These are phyloP conservation scores for Asterophora parasitica DNA, from an alignment of 768 basidiomycete genomes.

Conservation along the genomic window DNA sequence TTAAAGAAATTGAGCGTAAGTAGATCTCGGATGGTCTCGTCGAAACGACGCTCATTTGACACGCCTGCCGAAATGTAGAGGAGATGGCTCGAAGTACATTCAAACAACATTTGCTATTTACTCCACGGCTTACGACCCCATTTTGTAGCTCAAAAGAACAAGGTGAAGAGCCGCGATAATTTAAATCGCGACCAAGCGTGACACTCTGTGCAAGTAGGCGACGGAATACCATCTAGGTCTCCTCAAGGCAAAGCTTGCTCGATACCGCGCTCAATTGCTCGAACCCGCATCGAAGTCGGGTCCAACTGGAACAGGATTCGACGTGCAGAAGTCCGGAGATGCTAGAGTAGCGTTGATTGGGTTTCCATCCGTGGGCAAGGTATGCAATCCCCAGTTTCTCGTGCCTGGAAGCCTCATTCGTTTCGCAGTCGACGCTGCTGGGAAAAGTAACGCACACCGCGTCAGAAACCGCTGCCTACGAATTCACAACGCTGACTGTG, in stretches of 20 bases:
- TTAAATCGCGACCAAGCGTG: slow-evolving; percentile 4
- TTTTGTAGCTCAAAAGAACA: slow-evolving; percentile 86
- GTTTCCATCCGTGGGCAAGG: slow-evolving; percentile 94
- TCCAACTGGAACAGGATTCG: slow-evolving; percentile 78
- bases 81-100: slow-evolving; percentile 95
- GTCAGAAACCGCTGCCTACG: slow-evolving; percentile 87
- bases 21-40: background rate
- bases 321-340: slow-evolving; percentile 79
- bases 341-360: slow-evolving; percentile 90
- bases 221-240: slow-evolving; percentile 94
- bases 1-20: slow-evolving; percentile 94
- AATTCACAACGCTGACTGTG: slow-evolving; percentile 90
- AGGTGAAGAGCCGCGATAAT: slow-evolving; percentile 41
- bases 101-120: background rate
- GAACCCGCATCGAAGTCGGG: slow-evolving; percentile 87
- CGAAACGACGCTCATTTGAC: background rate
- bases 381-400: slow-evolving; percentile 16
- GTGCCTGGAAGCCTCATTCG: background rate
- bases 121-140: slow-evolving; percentile 2
- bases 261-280: slow-evolving; percentile 91
- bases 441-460: slow-evolving; percentile 90
- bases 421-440: slow-evolving; percentile 75
- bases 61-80: slow-evolving; percentile 47
- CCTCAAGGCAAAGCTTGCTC: slow-evolving; percentile 90
- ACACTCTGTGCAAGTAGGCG: slow-evolving; percentile 47